Conservation (phyloP, 208 protist species). For the Naegleria lovaniensis region DNA sequence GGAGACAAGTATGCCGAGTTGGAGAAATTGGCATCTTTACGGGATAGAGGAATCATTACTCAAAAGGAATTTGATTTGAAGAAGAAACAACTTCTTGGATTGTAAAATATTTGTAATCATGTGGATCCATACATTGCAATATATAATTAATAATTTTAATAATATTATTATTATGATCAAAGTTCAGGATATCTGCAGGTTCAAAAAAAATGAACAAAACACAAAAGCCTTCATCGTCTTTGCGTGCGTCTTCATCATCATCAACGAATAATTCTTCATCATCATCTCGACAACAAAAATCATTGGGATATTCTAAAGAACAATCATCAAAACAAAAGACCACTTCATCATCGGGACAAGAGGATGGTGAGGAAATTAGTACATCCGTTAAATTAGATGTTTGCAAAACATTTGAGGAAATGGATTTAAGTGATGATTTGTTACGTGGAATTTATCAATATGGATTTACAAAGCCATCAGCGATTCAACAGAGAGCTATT, state of each 20-base stretch:
- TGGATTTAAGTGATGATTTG: constrained; percentile 70
- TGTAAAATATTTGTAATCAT: not conserved
- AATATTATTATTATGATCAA: not conserved
- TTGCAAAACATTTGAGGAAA: constrained; percentile 64
- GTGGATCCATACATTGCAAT: not conserved
- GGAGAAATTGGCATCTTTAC: not conserved
- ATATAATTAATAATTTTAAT: not conserved
- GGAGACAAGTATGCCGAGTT: not conserved
- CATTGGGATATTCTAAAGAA: not conserved
- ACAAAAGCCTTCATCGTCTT: not conserved
- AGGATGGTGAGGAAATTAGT: not conserved
- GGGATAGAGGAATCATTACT: not conserved
- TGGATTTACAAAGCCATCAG: constrained; percentile 91
- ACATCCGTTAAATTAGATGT: not conserved
- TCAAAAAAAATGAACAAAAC: not conserved
- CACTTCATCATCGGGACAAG: no score
- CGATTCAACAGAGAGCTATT: constrained; percentile 96
- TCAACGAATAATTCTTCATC: not conserved
- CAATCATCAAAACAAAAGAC: not conserved
- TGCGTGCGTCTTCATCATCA: not conserved
- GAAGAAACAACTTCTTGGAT: constrained; percentile 24
- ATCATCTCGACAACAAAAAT: not conserved
- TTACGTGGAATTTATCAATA: constrained; percentile 94
- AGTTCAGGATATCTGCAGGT: not conserved
- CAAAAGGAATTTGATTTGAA: constrained; percentile 18